A percentile compares a stretch with the other conserved stretches of the same genome.
phyloP scores from a whole-genome alignment of 805 yeast genomes.

The Hemisphaericaspora nanyangensis region DNA sequence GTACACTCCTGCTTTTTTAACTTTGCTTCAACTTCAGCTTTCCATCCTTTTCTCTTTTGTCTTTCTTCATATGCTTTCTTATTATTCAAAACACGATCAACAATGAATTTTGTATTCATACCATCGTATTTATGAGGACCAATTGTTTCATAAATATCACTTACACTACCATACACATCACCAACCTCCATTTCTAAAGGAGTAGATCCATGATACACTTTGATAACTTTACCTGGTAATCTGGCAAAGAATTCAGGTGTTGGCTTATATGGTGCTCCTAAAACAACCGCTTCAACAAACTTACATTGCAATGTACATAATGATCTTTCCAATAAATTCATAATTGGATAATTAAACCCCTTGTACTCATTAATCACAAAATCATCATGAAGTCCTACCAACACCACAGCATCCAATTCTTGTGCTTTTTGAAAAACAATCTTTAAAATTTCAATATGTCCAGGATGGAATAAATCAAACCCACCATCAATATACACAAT shows the following conservation, averaged over 20 bases:
- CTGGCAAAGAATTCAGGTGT: conserved; percentile 32
- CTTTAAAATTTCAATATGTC: conserved; percentile 75
- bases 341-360: conserved; percentile 72
- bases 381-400: conserved; percentile 70
- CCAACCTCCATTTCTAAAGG: conserved; percentile 18
- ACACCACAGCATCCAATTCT: conserved; percentile 37
- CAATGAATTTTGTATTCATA: conserved; percentile 68
- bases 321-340: conserved; percentile 83
- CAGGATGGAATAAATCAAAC: conserved; percentile 91
- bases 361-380: conserved; percentile 48
- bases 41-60: conserved; percentile 84
- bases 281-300: conserved; percentile 73
- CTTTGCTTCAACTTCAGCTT: conserved; percentile 44
- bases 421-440: conserved; percentile 38
- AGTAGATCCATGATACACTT: conserved; percentile 61
- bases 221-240: conserved; percentile 35
- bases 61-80: conserved; percentile 76
- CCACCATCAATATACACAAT: conserved; percentile 71
- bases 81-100: conserved; percentile 66
- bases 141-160: conserved; percentile 36
- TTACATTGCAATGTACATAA: conserved; percentile 85
- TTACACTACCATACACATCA: conserved; percentile 27
- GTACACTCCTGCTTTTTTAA: too few relatives aligned
- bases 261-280: conserved; percentile 64
- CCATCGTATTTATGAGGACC: conserved; percentile 58